These are phyloP conservation scores for Trichoderma koningii DNA, from an alignment of 2,329 filamentous ascomycete genomes.

Conservation along the genomic window DNA sequence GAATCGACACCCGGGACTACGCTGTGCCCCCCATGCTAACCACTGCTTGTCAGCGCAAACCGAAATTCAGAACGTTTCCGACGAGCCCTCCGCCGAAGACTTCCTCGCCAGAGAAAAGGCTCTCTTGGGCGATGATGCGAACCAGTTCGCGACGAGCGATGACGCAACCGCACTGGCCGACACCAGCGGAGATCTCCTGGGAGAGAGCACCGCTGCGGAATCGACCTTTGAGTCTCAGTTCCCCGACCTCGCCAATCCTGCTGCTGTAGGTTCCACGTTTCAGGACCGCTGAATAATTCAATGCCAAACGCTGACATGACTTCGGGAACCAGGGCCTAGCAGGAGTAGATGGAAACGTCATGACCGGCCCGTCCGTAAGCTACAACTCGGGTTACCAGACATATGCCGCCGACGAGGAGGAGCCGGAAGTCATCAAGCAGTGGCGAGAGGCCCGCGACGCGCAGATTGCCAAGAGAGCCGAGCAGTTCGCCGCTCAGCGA, in stretches of 20 bases:
- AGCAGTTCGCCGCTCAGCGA: conserved; percentile 81
- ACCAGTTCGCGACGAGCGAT: conserved; percentile 79
- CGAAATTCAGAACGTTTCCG: conserved; percentile 59
- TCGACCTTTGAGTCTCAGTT: conserved; percentile 82
- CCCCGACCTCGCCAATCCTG: conserved; percentile 66
- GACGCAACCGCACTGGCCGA: conserved; percentile 68
- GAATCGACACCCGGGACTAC: not conserved
- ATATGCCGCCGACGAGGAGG: conserved; percentile 68
- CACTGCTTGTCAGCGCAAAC: conserved; percentile 61
- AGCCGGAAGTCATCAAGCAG: conserved; percentile 84
- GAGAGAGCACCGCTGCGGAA: conserved; percentile 60
- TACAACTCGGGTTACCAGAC: conserved; percentile 65
- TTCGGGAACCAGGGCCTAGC: conserved; percentile 9
- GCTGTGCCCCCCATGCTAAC: conserved; percentile 23
- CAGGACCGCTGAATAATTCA: too few species aligned
- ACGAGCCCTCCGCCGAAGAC: conserved; percentile 68
- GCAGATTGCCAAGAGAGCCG: conserved; percentile 78
- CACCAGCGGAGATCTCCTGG: conserved; percentile 69
- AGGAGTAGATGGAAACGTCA: conserved; percentile 43
- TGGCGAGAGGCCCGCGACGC: conserved; percentile 91
- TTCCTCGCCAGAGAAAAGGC: conserved; percentile 93
- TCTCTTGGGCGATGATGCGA: conserved; percentile 85
- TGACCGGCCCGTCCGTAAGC: conserved; percentile 71
- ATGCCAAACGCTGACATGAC: conserved; percentile 17
- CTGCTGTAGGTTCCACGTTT: conserved; percentile 38